These are phyloP conservation scores for Forsythia viridissima DNA, from an alignment of 257 asterid genomes.

Conservation along the genomic window DNA sequence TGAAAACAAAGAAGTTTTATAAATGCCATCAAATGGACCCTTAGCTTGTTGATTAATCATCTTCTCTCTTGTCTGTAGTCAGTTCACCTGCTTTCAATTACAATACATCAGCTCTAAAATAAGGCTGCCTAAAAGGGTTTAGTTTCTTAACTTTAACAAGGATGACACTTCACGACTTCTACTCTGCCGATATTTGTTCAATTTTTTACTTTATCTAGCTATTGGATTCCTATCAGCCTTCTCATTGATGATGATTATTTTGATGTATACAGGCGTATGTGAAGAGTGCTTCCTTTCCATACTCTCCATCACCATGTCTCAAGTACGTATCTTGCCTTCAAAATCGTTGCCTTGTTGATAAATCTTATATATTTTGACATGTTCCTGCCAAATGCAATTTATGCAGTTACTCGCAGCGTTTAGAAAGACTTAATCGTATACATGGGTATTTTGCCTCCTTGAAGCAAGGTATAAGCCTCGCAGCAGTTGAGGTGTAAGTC, in stretches of 20 bases:
- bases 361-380: background rate
- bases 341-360: constrained; percentile 7
- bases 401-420: background rate
- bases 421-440: background rate
- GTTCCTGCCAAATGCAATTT: background rate
- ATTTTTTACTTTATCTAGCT: background rate
- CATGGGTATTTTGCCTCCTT: background rate
- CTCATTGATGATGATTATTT: constrained; percentile 14
- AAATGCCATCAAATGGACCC: background rate
- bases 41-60: background rate
- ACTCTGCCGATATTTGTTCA: background rate
- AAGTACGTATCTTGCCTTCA: constrained; percentile 42
- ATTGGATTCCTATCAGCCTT: background rate
- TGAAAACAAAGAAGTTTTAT: background rate
- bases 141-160: constrained; percentile 7
- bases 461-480: background rate
- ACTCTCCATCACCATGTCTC: constrained; percentile 85
- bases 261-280: constrained; percentile 63
- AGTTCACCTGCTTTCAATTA: background rate
- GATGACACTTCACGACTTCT: background rate
- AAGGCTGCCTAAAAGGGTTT: background rate
- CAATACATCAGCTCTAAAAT: background rate
- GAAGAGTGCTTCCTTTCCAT: constrained; percentile 72
- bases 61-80: background rate
- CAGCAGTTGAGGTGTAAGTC: background rate